Evolutionary conservation across 176 grass and related monocot species (phyloP).

Genomic region (Oryza meridionalis): DNA sequence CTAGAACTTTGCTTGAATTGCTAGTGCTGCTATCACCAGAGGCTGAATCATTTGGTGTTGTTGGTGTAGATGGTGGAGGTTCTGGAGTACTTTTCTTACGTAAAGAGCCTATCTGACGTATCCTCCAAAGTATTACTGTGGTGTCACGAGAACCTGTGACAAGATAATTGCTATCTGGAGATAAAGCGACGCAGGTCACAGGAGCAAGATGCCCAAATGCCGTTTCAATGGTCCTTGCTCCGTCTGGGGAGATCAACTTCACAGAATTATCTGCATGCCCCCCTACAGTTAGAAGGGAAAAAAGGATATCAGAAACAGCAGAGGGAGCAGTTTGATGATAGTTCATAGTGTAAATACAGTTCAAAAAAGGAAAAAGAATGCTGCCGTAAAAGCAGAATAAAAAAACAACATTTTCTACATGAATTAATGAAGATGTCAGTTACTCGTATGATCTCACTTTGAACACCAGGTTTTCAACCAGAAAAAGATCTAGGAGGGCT

Average conservation of each 20-base stretch:
- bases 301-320: slow-evolving; percentile 11
- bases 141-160: slow-evolving; percentile 92
- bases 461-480: slow-evolving; percentile 26
- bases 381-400: not conserved
- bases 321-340: slow-evolving; percentile 25
- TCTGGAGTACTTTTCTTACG: slow-evolving; percentile 71
- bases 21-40: slow-evolving; percentile 45
- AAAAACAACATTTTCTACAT: slow-evolving; percentile 32
- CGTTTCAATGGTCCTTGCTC: slow-evolving; percentile 94
- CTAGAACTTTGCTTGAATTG: slow-evolving; percentile 48
- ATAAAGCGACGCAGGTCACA: slow-evolving; percentile 81
- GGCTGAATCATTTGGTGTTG: slow-evolving; percentile 53
- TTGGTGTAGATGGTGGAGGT: slow-evolving; percentile 66
- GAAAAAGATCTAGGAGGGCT: slow-evolving; percentile 2
- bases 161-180: slow-evolving; percentile 84
- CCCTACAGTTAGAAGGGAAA: slow-evolving; percentile 61
- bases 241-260: slow-evolving; percentile 87
- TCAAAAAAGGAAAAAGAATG: not conserved
- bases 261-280: slow-evolving; percentile 96
- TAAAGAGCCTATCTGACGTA: slow-evolving; percentile 63
- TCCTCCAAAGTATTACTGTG: slow-evolving; percentile 90
- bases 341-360: slow-evolving; percentile 29
- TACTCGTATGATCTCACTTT: slow-evolving; percentile 18
- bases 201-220: slow-evolving; percentile 87
- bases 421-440: slow-evolving; percentile 14